Conservation (phyloP, 768 basidiomycete genomes). For the Terana coerulea region DNA sequence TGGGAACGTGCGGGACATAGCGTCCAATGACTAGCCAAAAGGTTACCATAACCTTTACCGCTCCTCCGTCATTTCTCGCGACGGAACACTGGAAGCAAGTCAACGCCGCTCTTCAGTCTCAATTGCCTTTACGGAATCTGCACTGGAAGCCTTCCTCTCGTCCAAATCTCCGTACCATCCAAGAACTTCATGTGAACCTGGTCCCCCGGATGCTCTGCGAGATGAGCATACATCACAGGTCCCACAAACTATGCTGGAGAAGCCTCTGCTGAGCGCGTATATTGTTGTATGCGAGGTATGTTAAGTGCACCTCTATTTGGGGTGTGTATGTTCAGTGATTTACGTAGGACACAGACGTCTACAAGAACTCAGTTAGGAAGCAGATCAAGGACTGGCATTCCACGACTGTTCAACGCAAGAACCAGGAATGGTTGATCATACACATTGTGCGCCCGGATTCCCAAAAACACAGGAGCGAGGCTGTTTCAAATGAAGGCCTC, state of each 20-base stretch:
- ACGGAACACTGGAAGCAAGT: slow-evolving; percentile 76
- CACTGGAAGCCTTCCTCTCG: slow-evolving; percentile 85
- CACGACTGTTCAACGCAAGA: slow-evolving; percentile 58
- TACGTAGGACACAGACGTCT: slow-evolving; percentile 61
- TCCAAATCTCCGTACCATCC: slow-evolving; percentile 78
- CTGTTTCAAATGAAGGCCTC: slow-evolving; percentile 84
- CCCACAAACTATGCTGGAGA: slow-evolving; percentile 75
- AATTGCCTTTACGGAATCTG: slow-evolving; percentile 82
- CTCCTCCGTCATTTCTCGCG: slow-evolving; percentile 56
- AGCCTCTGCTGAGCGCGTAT: slow-evolving; percentile 82
- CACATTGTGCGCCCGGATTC: slow-evolving; percentile 77
- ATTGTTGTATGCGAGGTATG: slow-evolving; percentile 86
- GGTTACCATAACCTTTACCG: slow-evolving; percentile 67
- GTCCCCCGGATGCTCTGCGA: slow-evolving; percentile 61
- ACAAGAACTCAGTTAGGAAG: slow-evolving; percentile 71
- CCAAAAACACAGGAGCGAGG: slow-evolving; percentile 51
- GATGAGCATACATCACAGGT: slow-evolving; percentile 77
- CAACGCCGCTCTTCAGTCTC: slow-evolving; percentile 56
- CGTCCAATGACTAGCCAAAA: slow-evolving; percentile 38
- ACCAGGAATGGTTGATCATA: slow-evolving; percentile 92
- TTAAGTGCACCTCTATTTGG: slow-evolving; percentile 7
- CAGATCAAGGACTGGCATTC: slow-evolving; percentile 94
- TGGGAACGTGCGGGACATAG: too few species aligned
- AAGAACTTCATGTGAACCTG: slow-evolving; percentile 78
- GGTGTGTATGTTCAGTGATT: slow-evolving; percentile 12